Conservation (phyloP, 2,329 filamentous ascomycete genomes). For the Madurella fahalii region DNA sequence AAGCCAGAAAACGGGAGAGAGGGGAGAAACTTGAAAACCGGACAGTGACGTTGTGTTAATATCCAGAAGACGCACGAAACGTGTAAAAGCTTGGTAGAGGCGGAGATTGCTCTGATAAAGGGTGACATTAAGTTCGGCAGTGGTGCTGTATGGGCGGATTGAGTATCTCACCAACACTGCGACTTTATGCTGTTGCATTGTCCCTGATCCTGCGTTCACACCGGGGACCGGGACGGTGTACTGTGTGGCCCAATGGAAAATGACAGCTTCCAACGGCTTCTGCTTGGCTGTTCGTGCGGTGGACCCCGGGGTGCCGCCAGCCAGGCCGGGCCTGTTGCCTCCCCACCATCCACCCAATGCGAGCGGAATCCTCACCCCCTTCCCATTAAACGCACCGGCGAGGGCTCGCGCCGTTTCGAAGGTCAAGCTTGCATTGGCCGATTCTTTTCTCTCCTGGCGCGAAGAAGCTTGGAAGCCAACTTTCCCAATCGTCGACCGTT, state of each 20-base stretch:
- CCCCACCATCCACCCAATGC: conserved; percentile 5
- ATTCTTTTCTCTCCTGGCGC: conserved; percentile 5
- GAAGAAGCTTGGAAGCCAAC: conserved; percentile 16
- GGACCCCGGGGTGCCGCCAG: conserved; percentile 15
- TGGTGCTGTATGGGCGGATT: background rate
- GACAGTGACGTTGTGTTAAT: background rate
- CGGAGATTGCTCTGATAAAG: background rate
- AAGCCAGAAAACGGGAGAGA: background rate
- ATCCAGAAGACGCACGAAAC: background rate
- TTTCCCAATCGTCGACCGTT: conserved; percentile 9
- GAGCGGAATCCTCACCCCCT: conserved; percentile 16
- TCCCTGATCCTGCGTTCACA: conserved; percentile 12
- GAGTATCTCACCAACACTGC: background rate
- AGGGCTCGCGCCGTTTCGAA: conserved; percentile 17
- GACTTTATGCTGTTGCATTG: conserved; percentile 1
- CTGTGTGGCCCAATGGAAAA: conserved; percentile 1
- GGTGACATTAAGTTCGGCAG: conserved; percentile 5
- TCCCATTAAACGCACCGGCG: conserved; percentile 19
- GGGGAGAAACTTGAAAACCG: background rate
- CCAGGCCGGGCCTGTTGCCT: conserved; percentile 1
- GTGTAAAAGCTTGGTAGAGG: background rate
- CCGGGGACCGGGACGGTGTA: background rate
- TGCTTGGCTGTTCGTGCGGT: background rate
- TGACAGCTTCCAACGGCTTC: background rate
- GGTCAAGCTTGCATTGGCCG: conserved; percentile 16